Evolutionary conservation across 768 basidiomycete species (phyloP).

Genomic region (Lactarius pseudohatsudake): DNA sequence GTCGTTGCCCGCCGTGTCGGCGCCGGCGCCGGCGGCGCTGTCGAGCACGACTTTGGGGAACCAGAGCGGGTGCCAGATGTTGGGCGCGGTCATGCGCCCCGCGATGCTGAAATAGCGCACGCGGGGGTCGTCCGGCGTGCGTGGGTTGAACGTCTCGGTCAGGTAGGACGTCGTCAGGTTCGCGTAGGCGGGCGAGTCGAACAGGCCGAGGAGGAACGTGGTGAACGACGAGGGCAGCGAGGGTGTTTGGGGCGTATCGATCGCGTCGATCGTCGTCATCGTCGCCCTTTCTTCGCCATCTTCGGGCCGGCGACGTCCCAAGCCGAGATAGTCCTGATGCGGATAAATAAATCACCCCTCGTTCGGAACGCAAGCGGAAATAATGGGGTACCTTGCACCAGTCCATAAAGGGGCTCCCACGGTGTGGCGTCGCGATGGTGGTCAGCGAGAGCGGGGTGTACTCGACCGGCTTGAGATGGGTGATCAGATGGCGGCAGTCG

Average conservation of each 20-base stretch:
- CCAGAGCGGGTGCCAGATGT: conserved; percentile 94
- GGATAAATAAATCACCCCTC: not conserved
- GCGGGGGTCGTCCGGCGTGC: conserved; percentile 70
- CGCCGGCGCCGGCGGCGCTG: conserved; percentile 72
- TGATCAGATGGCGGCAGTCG: conserved; percentile 90
- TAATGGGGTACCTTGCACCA: conserved; percentile 79
- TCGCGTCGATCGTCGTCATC: not conserved
- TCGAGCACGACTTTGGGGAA: conserved; percentile 93
- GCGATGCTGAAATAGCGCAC: conserved; percentile 95
- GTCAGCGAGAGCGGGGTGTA: conserved; percentile 89
- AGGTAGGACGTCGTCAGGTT: conserved; percentile 88
- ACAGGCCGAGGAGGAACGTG: conserved; percentile 78
- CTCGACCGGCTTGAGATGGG: conserved; percentile 74
- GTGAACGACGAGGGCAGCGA: conserved; percentile 82
- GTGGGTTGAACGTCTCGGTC: conserved; percentile 76
- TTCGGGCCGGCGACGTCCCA: conserved; percentile 47
- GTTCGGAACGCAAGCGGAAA: conserved; percentile 33
- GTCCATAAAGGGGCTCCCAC: conserved; percentile 98
- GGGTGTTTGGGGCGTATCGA: conserved; percentile 30
- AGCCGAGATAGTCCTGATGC: conserved; percentile 81
- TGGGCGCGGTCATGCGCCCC: conserved; percentile 63
- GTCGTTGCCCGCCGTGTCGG: conserved; percentile 77
- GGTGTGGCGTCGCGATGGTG: conserved; percentile 89
- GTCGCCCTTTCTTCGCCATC: not conserved
- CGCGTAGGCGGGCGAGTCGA: conserved; percentile 96